Evolutionary conservation across 75 land plant species (phyloP), one percentile per base, ranked within the genome.

Genomic region (Sequoiadendron giganteum): DNA sequence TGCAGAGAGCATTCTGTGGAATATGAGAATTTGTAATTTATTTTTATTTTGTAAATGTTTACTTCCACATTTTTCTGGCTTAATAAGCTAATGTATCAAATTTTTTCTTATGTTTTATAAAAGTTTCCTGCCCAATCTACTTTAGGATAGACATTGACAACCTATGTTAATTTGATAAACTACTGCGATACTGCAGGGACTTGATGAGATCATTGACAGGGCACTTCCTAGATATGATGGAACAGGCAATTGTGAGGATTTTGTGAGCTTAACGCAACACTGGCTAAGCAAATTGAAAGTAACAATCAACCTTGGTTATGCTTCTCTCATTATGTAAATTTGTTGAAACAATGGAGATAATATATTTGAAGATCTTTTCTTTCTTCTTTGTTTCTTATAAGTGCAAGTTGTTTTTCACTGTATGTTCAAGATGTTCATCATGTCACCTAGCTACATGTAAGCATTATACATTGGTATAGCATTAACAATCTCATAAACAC

Each of bases 261-360:
- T 98, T 93, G 95, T 95, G 70, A 89, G 90, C 87, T 86, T 95
- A 47, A 93, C 93, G 76, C 99, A 94, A 88, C 85, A 87, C 43
- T 98, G 97, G 96, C 91, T 98, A 47, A 92, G 88, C 86, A 97
- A 93, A 88, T 87, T 98, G 47, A 94, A 95, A 96, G 99, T 95
- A 76, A n/a, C 47, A 58, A 45, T 90, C 75, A 54, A 19, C 85
- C 21, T 39, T 79, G 52, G 34, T 19, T 40, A 82, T 10, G 11
- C 80, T 83, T 18, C 6, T 87, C 28, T 40, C 70, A 47, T 58
- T 30, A 14, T 54, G 16, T 52, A 14, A 52, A 10, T 19, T 19
- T 3, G 7, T 58, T 84, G 72, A 28, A 19, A 78, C 72, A 85
- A 84, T 15, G 28, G 9, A 32, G 32, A 14, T 38, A 43, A 65